Base-by-base conservation (phyloP, 495 filamentous ascomycete genomes). In the Neurospora sp. region DNA sequence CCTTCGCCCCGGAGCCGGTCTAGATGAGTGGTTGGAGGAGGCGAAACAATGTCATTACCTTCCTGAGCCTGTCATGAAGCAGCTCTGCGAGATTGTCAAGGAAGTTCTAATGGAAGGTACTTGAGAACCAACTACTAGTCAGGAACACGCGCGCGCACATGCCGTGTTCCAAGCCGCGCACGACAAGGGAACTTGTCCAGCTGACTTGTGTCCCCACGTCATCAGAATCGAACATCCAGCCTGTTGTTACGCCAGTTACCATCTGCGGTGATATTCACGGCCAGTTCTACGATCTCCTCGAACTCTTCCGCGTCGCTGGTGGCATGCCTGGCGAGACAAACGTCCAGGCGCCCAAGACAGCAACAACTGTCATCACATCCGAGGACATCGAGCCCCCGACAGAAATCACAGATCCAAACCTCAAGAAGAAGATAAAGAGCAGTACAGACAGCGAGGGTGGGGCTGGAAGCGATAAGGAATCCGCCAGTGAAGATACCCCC, bases 201-300 rank as follows among this genome's bases (percentile, higher is more conserved):
- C 40, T 18, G 20, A 10, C 20, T 70, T 20, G 39, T 37, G 37
- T 44, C 44, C 69, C 65, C 44, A 16, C 27, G n/a, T 39, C 35
- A 69, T 68, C 75, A 97, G 96, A 99, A 86, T 97, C 94, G 70
- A 99, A 99, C 81, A 97, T 99, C 40, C 94, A 97, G 79, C 96
- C 96, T 27, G 96, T 99, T 39, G 88, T 89, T 18, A 97, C 96
- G 0, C 96, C 96, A n/a, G 96, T 99, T 71, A 99, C 96, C 39
- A 90, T 99, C 75, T 99, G 96, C 78, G 96, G 96, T 78, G 96
- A 99, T 80, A 97, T 99, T 76, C 96, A 99, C 82, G 96, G 96
- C 77, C 96, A 99, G 84, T 99, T 98, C 83, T 99, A 98, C 86
- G 96, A 99, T 81, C 87, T 99, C 8, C 88, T 98, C 69, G 96